Percentiles rank a stretch among this genome's conserved stretches.
Evolutionary conservation across 1,284 basidiomycete genomes (phyloP).

Genomic region (Papiliotrema terrestris): DNA sequence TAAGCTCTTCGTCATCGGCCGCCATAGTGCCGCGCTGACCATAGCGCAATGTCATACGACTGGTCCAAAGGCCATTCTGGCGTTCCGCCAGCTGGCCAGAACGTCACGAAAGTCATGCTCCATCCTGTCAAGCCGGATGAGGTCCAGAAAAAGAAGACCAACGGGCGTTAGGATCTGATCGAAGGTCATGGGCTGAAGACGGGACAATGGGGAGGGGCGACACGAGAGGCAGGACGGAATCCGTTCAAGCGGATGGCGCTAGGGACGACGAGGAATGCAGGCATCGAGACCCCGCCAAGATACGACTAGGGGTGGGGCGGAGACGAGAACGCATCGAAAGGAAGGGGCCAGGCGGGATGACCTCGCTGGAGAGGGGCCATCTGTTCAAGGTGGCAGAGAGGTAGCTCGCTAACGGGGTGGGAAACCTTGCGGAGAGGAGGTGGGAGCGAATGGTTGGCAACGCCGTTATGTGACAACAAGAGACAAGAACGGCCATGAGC

Average conservation of each 20-base stretch:
- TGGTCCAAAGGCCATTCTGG: conserved; percentile 87
- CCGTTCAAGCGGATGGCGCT: not conserved
- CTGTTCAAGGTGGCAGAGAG: no score
- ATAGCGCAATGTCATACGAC: conserved; percentile 73
- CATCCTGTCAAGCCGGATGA: conserved; percentile 88
- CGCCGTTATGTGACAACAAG: not conserved
- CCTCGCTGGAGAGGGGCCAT: no score
- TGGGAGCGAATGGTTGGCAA: no score
- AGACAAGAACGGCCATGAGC: not conserved
- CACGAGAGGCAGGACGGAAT: not conserved
- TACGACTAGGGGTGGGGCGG: no score
- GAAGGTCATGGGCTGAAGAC: not conserved
- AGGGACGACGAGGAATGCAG: no score
- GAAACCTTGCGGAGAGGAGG: no score
- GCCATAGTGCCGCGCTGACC: not conserved
- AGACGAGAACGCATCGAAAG: no score
- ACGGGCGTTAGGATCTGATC: not conserved
- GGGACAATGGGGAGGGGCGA: not conserved
- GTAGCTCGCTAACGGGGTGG: no score
- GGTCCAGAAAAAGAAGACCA: conserved; percentile 56
- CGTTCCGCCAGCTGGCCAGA: conserved; percentile 62
- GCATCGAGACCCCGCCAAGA: no score
- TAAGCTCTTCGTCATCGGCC: conserved; percentile 19
- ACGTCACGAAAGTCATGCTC: conserved; percentile 82
- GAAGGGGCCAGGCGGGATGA: no score